phyloP scores from a whole-genome alignment of 2,329 filamentous ascomycete species.

The Chalara sp. region DNA sequence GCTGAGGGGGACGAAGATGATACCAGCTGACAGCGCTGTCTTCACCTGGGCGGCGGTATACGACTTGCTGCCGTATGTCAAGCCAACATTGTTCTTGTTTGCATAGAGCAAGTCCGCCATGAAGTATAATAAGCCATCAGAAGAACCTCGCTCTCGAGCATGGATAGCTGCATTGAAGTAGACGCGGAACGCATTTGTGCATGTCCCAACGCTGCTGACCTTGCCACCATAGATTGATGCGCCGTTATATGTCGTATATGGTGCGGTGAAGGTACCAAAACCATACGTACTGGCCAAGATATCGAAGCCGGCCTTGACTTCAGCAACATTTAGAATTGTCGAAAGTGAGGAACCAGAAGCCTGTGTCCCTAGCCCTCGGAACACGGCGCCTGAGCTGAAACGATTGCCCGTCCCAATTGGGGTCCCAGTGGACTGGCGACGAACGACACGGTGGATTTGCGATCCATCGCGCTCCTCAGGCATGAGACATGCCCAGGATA shows the following conservation, averaged over 20 bases:
- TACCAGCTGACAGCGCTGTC: slow-evolving; percentile 42
- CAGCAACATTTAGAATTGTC: slow-evolving; percentile 35
- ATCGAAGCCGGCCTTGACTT: slow-evolving; percentile 34
- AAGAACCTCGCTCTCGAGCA: slow-evolving; percentile 49
- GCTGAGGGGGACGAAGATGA: slow-evolving; percentile 45
- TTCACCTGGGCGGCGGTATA: slow-evolving; percentile 47
- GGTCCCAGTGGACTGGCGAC: slow-evolving; percentile 18
- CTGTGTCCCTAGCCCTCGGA: slow-evolving; percentile 35
- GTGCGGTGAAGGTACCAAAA: slow-evolving; percentile 32
- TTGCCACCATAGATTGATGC: slow-evolving; percentile 32
- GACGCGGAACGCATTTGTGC: slow-evolving; percentile 37
- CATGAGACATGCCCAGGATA: slow-evolving; percentile 29
- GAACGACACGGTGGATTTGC: slow-evolving; percentile 3
- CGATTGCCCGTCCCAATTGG: slow-evolving; percentile 38
- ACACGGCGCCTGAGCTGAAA: slow-evolving; percentile 33
- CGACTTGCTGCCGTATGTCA: slow-evolving; percentile 43
- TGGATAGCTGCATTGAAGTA: slow-evolving; percentile 49
- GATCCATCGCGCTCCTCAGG: slow-evolving; percentile 28
- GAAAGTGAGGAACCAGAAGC: slow-evolving; percentile 26
- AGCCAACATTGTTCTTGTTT: slow-evolving; percentile 38
- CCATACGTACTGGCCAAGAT: slow-evolving; percentile 34
- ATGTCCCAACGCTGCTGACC: slow-evolving; percentile 36
- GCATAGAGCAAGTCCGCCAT: slow-evolving; percentile 49
- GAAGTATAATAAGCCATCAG: slow-evolving; percentile 52
- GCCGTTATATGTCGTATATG: slow-evolving; percentile 36